Conservation (phyloP, 345 rosid species). For the Eucalyptus camaldulensis region DNA sequence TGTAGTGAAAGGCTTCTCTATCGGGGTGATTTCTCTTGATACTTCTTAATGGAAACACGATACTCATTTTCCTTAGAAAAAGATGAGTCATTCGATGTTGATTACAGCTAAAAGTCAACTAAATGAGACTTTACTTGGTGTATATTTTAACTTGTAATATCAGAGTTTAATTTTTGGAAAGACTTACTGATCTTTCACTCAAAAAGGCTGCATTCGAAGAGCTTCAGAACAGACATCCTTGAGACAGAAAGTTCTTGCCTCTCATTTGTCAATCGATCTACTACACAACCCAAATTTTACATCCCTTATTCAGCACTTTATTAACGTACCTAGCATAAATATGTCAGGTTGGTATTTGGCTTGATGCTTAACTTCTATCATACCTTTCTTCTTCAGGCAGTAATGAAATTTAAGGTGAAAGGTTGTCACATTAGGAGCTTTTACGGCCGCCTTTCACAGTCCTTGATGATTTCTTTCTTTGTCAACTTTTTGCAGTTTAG, state of each 20-base stretch:
- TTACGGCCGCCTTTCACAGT: too few species aligned
- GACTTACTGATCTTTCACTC: background rate
- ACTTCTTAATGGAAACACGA: background rate
- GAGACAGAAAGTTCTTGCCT: background rate
- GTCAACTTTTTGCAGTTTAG: conserved; percentile 49
- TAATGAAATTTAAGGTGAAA: too few species aligned
- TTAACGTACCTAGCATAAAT: background rate
- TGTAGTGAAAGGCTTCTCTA: background rate
- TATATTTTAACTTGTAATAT: background rate
- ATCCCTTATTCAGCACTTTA: background rate
- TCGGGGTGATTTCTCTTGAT: background rate
- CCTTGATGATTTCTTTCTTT: background rate
- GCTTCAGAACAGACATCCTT: background rate
- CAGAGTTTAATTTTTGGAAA: background rate
- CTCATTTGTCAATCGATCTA: background rate
- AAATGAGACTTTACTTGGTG: background rate
- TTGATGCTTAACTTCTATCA: background rate
- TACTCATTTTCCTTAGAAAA: background rate
- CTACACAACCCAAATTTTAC: background rate
- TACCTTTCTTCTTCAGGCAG: too few species aligned
- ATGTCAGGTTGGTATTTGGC: background rate
- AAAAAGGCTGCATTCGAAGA: background rate
- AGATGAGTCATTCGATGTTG: background rate
- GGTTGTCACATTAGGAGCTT: too few species aligned
- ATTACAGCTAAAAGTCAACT: too few species aligned